phyloP scores from a whole-genome alignment of 345 rosid genomes.

The Limnanthes douglasii region DNA sequence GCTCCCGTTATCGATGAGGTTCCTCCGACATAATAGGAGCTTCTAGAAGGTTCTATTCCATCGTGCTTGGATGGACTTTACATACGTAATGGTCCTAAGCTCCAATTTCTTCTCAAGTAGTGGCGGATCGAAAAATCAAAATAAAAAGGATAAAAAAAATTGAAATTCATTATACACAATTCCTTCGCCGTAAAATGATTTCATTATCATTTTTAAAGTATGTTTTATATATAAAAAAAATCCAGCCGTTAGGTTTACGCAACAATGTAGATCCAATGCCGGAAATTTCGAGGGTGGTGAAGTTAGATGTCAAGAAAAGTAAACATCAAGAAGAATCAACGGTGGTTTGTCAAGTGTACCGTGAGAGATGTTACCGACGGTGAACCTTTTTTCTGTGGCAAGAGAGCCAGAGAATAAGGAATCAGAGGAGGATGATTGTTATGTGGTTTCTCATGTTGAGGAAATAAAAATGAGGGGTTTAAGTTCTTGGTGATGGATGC shows the following conservation, averaged over 20 bases:
- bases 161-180: no score
- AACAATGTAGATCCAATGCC: conserved; percentile 24
- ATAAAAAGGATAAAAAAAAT: no score
- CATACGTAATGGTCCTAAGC: conserved; percentile 21
- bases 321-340: conserved; percentile 8
- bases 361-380: conserved; percentile 16
- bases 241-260: conserved; percentile 11
- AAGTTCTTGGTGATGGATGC: conserved; percentile 23
- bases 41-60: conserved; percentile 13
- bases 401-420: conserved; percentile 9
- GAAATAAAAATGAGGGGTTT: conserved; percentile 12
- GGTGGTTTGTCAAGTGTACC: conserved; percentile 17
- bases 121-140: no score
- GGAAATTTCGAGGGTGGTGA: conserved; percentile 15
- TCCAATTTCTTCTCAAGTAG: conserved; percentile 22
- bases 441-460: conserved; percentile 16
- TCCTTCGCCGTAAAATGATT: no score
- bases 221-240: no score
- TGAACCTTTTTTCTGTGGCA: conserved; percentile 18
- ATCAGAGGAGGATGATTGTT: conserved; percentile 22
- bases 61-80: conserved; percentile 14
- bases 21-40: conserved; percentile 15
- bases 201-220: no score
- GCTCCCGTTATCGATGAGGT: conserved; percentile 21
- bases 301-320: conserved; percentile 10